Conservation (phyloP, 2,329 filamentous ascomycete species). For the Paecilomyces sp. region DNA sequence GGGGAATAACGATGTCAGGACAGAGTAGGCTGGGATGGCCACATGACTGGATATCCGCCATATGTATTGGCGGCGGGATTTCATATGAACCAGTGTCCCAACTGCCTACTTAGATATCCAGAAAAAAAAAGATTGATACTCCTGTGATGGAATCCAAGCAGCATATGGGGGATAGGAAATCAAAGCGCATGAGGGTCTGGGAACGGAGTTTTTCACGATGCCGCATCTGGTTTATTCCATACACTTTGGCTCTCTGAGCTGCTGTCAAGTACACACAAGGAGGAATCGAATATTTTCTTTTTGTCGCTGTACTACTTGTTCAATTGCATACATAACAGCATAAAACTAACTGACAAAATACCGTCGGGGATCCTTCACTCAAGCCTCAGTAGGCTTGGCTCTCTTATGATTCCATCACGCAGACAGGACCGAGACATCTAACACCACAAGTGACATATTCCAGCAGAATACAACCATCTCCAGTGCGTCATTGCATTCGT, state of each 20-base stretch:
- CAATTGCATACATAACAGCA: neutral
- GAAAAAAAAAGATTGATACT: slow-evolving; percentile 31
- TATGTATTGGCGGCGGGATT: slow-evolving; percentile 28
- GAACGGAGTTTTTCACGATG: slow-evolving; percentile 10
- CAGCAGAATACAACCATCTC: neutral
- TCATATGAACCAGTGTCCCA: slow-evolving; percentile 26
- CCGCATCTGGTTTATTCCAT: slow-evolving; percentile 7
- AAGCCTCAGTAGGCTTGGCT: neutral
- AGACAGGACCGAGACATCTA: neutral
- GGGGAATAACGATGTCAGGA: slow-evolving; percentile 21
- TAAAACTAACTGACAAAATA: neutral
- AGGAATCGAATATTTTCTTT: slow-evolving; percentile 4
- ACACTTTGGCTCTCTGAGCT: slow-evolving; percentile 2
- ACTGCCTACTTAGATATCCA: slow-evolving; percentile 34
- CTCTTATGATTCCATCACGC: neutral
- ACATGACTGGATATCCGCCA: slow-evolving; percentile 25
- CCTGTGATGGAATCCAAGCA: slow-evolving; percentile 21
- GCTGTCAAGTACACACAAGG: slow-evolving; percentile 3
- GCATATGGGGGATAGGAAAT: slow-evolving; percentile 8
- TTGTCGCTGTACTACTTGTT: neutral
- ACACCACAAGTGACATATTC: neutral
- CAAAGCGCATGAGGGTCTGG: slow-evolving; percentile 8
- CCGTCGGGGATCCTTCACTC: neutral
- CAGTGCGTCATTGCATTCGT: neutral
- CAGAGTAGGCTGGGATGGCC: slow-evolving; percentile 5